phyloP scores from a whole-genome alignment of 345 rosid species.

The Linum tenue region DNA sequence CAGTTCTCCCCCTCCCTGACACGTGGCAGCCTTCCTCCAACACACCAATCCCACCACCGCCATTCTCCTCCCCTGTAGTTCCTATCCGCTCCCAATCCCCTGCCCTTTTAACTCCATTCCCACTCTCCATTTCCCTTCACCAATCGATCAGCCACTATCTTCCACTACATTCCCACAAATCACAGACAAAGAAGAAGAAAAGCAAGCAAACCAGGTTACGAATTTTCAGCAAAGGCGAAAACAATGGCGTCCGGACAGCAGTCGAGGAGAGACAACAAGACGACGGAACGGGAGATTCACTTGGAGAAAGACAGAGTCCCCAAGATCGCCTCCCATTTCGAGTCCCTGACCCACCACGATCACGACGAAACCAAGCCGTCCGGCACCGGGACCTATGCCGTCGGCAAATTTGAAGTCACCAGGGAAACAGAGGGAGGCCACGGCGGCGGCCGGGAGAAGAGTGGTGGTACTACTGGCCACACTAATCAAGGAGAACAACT shows the following conservation, averaged over 20 bases:
- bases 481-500: background rate
- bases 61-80: background rate
- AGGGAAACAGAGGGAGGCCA: background rate
- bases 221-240: background rate
- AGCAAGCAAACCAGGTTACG: background rate
- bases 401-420: conserved; percentile 4
- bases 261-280: conserved; percentile 33
- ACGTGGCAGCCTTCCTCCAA: background rate
- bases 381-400: background rate
- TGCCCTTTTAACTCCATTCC: background rate
- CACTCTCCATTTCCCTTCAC: background rate
- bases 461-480: too few species aligned
- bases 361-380: background rate
- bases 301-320: conserved; percentile 57
- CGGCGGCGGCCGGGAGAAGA: background rate
- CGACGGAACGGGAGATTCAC: conserved; percentile 30
- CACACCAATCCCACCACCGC: background rate
- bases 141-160: background rate
- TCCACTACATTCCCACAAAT: background rate
- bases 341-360: conserved; percentile 25
- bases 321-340: conserved; percentile 51
- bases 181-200: background rate
- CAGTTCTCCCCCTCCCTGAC: background rate
- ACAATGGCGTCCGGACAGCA: conserved; percentile 61
- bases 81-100: background rate